A percentile compares a stretch with the other conserved stretches of the same genome.
Conservation (phyloP, 306 rosid species). For the Prunus mira region DNA sequence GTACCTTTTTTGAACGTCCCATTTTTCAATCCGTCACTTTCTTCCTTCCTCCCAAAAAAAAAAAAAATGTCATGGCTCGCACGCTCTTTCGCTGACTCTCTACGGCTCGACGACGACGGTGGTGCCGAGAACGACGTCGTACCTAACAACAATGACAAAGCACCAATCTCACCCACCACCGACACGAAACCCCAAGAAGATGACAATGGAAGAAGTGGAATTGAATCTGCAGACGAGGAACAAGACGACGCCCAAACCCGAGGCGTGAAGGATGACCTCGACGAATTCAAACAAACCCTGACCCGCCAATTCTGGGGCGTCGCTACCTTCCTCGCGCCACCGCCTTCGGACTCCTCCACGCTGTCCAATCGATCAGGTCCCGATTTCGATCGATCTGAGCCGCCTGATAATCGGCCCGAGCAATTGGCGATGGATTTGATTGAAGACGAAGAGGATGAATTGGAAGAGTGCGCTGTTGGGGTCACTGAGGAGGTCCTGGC, state of each 20-base stretch:
- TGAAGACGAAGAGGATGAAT: conserved; percentile 22
- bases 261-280: conserved; percentile 79
- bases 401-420: conserved; percentile 18
- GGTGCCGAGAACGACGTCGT: conserved; percentile 35
- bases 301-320: conserved; percentile 91
- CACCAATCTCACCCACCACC: conserved; percentile 29
- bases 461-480: conserved; percentile 53
- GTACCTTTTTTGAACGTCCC: conserved; percentile 4
- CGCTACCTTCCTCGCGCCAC: conserved; percentile 81
- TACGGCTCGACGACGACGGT: conserved; percentile 55
- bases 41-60: conserved; percentile 4
- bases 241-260: conserved; percentile 37
- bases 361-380: conserved; percentile 19
- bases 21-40: conserved; percentile 21
- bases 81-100: conserved; percentile 69
- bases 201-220: conserved; percentile 5
- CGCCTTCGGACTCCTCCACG: conserved; percentile 37
- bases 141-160: conserved; percentile 9
- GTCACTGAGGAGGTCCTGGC: conserved; percentile 83
- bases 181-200: conserved; percentile 10
- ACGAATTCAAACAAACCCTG: conserved; percentile 74
- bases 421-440: conserved; percentile 20
- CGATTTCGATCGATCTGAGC: conserved; percentile 25
- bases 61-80: conserved; percentile 57
- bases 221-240: conserved; percentile 20